These are phyloP conservation scores for Strigomonas oncopelti DNA, from an alignment of 208 protist genomes.

Conservation along the genomic window DNA sequence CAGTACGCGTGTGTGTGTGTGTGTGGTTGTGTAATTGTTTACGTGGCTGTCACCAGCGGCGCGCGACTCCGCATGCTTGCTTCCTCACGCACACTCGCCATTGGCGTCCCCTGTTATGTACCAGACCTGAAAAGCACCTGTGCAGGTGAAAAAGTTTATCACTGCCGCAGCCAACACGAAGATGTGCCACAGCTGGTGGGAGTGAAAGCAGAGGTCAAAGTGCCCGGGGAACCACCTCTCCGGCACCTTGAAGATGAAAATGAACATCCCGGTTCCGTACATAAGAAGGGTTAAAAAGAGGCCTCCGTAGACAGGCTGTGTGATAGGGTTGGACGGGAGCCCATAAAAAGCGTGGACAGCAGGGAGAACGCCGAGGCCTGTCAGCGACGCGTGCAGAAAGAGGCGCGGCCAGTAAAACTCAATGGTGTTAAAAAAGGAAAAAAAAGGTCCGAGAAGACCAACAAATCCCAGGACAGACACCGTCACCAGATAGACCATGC, in stretches of 20 bases:
- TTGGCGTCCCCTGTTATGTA: conserved; percentile 16
- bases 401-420: conserved; percentile 24
- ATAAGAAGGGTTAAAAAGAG: conserved; percentile 30
- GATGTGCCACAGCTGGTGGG: conserved; percentile 56
- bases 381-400: conserved; percentile 32
- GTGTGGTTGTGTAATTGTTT: no score
- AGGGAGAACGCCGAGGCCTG: conserved; percentile 33
- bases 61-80: no score
- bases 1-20: no score
- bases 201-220: conserved; percentile 39
- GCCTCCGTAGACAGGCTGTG: conserved; percentile 24
- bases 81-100: conserved; percentile 11
- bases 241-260: conserved; percentile 46
- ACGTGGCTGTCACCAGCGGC: no score
- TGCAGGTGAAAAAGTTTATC: conserved; percentile 43
- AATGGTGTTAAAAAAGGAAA: conserved; percentile 22
- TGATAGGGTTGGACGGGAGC: conserved; percentile 24
- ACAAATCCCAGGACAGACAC: conserved; percentile 37
- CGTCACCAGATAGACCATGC: conserved; percentile 31
- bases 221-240: conserved; percentile 46
- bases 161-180: conserved; percentile 49
- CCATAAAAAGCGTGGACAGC: conserved; percentile 31
- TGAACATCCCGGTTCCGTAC: conserved; percentile 36
- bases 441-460: conserved; percentile 40
- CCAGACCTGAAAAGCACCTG: conserved; percentile 37